Evolutionary conservation across 2,329 filamentous ascomycete species (phyloP).

Genomic region (Dryadomyces quercus-mongolicae): DNA sequence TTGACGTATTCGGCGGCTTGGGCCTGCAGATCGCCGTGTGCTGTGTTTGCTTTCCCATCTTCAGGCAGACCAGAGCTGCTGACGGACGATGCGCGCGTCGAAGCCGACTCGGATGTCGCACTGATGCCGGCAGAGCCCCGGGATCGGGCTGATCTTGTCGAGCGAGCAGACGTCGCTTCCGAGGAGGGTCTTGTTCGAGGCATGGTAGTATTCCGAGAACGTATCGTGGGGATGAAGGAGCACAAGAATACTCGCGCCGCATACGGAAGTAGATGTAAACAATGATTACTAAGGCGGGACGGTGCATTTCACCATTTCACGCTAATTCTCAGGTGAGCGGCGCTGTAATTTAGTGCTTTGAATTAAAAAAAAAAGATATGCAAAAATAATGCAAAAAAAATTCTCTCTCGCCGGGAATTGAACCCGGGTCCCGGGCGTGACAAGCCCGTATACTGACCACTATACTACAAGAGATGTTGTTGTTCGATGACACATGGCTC

Average conservation of each 20-base stretch:
- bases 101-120: not conserved
- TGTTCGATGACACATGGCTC: not conserved
- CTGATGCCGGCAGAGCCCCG: not conserved
- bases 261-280: too few species aligned
- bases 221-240: too few species aligned
- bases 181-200: slow-evolving; percentile 5
- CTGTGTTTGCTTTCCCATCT: not conserved
- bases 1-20: slow-evolving; percentile 4
- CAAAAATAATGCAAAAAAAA: not conserved
- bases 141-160: slow-evolving; percentile 1
- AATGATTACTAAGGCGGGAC: too few species aligned
- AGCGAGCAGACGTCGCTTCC: slow-evolving; percentile 7
- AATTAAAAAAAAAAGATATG: not conserved
- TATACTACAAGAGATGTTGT: slow-evolving; percentile 2
- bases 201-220: too few species aligned
- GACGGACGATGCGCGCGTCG: slow-evolving; percentile 8
- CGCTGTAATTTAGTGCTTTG: not conserved
- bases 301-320: too few species aligned
- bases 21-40: not conserved
- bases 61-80: slow-evolving; percentile 1
- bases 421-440: slow-evolving; percentile 5
- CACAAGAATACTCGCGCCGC: not conserved
- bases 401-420: slow-evolving; percentile 4
- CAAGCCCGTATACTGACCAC: slow-evolving; percentile 5
- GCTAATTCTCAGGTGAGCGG: too few species aligned